Evolutionary conservation across 306 rosid species (phyloP).

Genomic region (Vigna mungo): DNA sequence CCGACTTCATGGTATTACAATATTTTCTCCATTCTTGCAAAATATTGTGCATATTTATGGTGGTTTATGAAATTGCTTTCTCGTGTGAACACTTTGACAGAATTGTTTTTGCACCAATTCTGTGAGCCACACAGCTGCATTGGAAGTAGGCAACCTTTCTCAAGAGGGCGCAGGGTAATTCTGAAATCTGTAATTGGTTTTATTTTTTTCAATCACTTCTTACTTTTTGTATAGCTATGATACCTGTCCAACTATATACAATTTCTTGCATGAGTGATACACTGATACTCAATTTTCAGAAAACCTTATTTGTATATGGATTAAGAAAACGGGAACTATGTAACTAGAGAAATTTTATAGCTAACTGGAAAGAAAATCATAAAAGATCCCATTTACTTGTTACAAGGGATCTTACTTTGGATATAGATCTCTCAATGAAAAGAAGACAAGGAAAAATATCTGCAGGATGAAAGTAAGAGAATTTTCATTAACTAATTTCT

Average conservation of each 20-base stretch:
- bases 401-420: slow-evolving; percentile 20
- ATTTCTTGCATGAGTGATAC: slow-evolving; percentile 1
- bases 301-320: slow-evolving; percentile 41
- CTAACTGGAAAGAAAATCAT: slow-evolving; percentile 9
- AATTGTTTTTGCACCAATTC: slow-evolving; percentile 79
- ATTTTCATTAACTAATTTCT: slow-evolving; percentile 24
- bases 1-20: slow-evolving; percentile 72
- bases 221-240: not conserved
- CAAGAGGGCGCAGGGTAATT: slow-evolving; percentile 73
- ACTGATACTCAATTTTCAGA: slow-evolving; percentile 1
- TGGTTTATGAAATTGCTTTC: no score
- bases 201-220: slow-evolving; percentile 1
- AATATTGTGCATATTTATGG: slow-evolving; percentile 4
- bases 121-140: slow-evolving; percentile 79
- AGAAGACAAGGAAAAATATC: slow-evolving; percentile 14
- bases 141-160: slow-evolving; percentile 69
- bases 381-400: not conserved
- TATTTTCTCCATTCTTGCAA: slow-evolving; percentile 36
- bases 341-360: slow-evolving; percentile 5
- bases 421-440: slow-evolving; percentile 10
- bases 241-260: not conserved
- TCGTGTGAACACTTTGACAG: slow-evolving; percentile 29
- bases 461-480: slow-evolving; percentile 23
- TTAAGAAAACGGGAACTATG: not conserved
- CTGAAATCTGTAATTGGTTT: not conserved